Evolutionary conservation across 129 eudicot genomes (phyloP).

Genomic region (Oenanthe sinensis): DNA sequence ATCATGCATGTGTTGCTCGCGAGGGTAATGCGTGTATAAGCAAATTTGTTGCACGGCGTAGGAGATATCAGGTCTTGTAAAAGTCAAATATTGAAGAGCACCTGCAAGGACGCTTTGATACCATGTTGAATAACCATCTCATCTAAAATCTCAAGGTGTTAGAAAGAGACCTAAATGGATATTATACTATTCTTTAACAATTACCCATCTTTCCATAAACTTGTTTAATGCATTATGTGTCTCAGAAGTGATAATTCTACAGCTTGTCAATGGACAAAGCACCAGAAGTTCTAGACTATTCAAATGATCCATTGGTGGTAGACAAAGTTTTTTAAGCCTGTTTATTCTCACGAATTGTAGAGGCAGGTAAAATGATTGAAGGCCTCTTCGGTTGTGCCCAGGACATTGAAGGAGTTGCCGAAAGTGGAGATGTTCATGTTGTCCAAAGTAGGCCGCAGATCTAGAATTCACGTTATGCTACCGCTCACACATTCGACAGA

Average conservation of each 20-base stretch:
- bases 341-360: constrained; percentile 34
- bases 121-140: too few species aligned
- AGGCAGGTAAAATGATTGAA: constrained; percentile 34
- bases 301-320: constrained; percentile 30
- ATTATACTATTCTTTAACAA: too few species aligned
- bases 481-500: not conserved
- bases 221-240: not conserved
- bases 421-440: constrained; percentile 34
- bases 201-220: not conserved
- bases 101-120: too few species aligned
- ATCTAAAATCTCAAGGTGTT: too few species aligned
- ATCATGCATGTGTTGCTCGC: too few species aligned
- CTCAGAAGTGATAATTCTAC: not conserved
- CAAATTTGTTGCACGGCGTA: too few species aligned
- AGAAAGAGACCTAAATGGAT: too few species aligned
- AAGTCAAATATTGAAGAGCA: too few species aligned
- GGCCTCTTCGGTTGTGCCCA: constrained; percentile 39
- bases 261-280: constrained; percentile 31
- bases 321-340: constrained; percentile 25
- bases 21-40: too few species aligned
- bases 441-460: constrained; percentile 34
- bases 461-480: not conserved
- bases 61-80: too few species aligned
- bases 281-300: constrained; percentile 38
- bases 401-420: constrained; percentile 36